Evolutionary conservation across 352 stramenopile genomes (phyloP).

Genomic region (Phytophthora cactorum): DNA sequence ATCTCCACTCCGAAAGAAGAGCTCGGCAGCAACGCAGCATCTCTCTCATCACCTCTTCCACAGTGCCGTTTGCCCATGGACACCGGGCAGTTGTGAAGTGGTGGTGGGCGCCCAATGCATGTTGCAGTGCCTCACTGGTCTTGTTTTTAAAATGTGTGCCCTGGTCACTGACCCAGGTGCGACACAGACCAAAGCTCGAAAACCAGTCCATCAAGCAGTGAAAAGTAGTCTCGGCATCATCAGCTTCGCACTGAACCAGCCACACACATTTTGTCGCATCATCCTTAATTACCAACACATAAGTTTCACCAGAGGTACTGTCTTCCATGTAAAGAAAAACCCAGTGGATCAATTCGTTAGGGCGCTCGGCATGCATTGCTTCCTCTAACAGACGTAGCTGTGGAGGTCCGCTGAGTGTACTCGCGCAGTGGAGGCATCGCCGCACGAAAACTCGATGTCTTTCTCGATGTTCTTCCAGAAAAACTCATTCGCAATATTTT

Average conservation of each 20-base stretch:
- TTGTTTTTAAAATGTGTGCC: slow-evolving; percentile 41
- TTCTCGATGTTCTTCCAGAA: background rate
- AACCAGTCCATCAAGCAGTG: slow-evolving; percentile 11
- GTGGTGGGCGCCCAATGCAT: too few species aligned
- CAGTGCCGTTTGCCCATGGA: too few species aligned
- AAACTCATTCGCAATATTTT: too few species aligned
- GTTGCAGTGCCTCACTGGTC: background rate
- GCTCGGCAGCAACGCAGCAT: too few species aligned
- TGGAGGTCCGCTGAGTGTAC: slow-evolving; percentile 3
- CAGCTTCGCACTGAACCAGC: background rate
- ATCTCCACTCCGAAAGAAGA: too few species aligned
- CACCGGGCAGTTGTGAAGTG: too few species aligned
- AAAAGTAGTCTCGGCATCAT: background rate
- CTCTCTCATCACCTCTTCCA: too few species aligned
- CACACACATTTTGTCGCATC: slow-evolving; percentile 7
- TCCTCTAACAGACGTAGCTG: slow-evolving; percentile 3
- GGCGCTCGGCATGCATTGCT: slow-evolving; percentile 9
- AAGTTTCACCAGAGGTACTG: background rate
- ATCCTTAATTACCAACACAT: slow-evolving; percentile 1
- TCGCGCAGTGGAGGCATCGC: slow-evolving; percentile 13
- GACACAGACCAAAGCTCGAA: slow-evolving; percentile 9
- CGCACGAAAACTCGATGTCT: slow-evolving; percentile 1
- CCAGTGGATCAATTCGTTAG: background rate
- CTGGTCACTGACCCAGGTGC: slow-evolving; percentile 17
- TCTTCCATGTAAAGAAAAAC: background rate